These are phyloP conservation scores for Solanum chilense DNA, from an alignment of 257 asterid genomes.

Conservation along the genomic window DNA sequence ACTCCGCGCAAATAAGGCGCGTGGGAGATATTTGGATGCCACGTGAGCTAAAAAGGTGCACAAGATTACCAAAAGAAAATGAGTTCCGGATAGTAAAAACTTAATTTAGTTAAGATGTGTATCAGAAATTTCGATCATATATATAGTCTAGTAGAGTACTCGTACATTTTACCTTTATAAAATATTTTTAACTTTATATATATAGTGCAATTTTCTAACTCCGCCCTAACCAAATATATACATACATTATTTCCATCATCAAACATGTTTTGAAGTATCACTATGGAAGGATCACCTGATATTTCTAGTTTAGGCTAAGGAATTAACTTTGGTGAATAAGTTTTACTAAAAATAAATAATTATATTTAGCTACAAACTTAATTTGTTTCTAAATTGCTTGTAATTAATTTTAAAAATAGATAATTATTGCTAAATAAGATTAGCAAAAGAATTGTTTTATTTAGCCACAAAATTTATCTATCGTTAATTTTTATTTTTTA, in stretches of 20 bases:
- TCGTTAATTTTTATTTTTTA: background rate
- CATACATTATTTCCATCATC: background rate
- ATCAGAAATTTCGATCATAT: too few relatives aligned
- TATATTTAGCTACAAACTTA: background rate
- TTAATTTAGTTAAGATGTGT: too few relatives aligned
- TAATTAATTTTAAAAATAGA: background rate
- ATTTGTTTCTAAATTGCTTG: background rate
- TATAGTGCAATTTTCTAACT: background rate
- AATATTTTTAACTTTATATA: too few relatives aligned
- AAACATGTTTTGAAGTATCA: background rate
- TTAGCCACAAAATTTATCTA: background rate
- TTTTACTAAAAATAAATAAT: too few relatives aligned
- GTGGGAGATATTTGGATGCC: too few relatives aligned
- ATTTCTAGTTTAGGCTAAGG: background rate
- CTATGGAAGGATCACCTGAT: background rate
- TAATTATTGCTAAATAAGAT: background rate
- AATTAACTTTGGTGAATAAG: background rate
- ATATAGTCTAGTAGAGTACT: too few relatives aligned
- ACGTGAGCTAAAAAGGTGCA: too few relatives aligned
- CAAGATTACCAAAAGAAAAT: too few relatives aligned
- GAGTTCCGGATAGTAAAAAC: too few relatives aligned
- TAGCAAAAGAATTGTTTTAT: background rate
- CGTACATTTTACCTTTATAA: background rate
- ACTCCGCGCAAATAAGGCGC: too few relatives aligned
- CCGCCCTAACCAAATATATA: background rate